phyloP scores from a whole-genome alignment of 176 grass and related monocot genomes.

The Calamus simplicifolius region DNA sequence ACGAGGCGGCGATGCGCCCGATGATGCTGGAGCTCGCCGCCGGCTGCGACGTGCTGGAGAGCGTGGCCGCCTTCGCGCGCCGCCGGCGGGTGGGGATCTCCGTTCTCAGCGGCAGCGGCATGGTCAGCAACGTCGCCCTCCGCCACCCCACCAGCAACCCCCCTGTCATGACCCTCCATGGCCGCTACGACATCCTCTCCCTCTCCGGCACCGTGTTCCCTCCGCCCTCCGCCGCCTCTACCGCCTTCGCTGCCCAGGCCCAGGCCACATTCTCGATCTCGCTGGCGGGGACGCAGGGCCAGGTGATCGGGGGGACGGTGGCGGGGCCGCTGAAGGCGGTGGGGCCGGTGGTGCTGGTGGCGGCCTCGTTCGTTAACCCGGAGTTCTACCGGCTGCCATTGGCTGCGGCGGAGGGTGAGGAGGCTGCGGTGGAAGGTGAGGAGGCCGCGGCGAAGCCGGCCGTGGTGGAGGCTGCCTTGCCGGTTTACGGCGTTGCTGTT shows the following conservation, averaged over 20 bases:
- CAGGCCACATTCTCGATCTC: conserved; percentile 44
- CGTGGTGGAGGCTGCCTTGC: not conserved
- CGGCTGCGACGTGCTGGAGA: conserved; percentile 44
- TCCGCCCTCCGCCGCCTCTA: not conserved
- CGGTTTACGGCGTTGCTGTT: not conserved
- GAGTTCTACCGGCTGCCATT: conserved; percentile 54
- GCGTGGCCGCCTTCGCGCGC: conserved; percentile 45
- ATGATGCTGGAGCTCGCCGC: conserved; percentile 56
- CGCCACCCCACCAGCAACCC: conserved; percentile 29
- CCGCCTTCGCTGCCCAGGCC: not conserved
- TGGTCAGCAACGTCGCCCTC: conserved; percentile 40
- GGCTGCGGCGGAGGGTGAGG: conserved; percentile 1
- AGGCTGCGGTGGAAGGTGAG: not conserved
- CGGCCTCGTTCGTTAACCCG: conserved; percentile 45
- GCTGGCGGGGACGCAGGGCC: conserved; percentile 38
- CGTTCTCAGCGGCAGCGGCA: conserved; percentile 62
- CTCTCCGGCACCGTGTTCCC: conserved; percentile 54
- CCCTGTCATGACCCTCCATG: conserved; percentile 37
- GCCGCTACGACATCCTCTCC: conserved; percentile 64
- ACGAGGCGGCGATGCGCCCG: conserved; percentile 47
- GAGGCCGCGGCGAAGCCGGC: not conserved
- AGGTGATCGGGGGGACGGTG: conserved; percentile 83
- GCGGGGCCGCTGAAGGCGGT: conserved; percentile 43
- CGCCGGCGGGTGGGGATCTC: conserved; percentile 52
- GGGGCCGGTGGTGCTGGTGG: conserved; percentile 51